Percentiles rank a stretch among this genome's conserved stretches.
Conservation (phyloP, 2,329 filamentous ascomycete species). For the Aspergillus proliferans region DNA sequence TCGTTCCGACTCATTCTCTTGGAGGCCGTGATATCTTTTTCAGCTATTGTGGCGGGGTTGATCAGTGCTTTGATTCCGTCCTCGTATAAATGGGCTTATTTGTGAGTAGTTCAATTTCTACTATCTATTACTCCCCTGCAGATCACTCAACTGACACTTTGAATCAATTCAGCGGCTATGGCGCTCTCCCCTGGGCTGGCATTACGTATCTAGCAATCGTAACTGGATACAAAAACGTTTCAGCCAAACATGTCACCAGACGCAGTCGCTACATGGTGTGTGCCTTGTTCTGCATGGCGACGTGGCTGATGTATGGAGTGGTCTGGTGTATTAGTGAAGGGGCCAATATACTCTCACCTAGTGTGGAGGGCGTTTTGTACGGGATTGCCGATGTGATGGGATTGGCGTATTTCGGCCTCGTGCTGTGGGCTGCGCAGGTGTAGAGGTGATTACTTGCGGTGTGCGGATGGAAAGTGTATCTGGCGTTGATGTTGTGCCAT, state of each 20-base stretch:
- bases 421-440: too few relatives aligned
- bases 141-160: background rate
- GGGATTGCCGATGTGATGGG: background rate
- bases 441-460: too few relatives aligned
- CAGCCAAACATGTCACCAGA: background rate
- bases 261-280: background rate
- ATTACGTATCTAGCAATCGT: background rate
- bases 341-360: background rate
- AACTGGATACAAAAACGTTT: background rate
- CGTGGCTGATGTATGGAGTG: background rate
- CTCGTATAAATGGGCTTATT: background rate
- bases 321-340: background rate
- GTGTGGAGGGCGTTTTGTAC: background rate
- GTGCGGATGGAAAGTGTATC: too few relatives aligned
- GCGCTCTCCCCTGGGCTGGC: background rate
- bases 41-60: background rate
- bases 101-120: background rate
- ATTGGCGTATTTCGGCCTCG: too few relatives aligned
- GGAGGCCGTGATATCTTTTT: background rate
- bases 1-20: background rate
- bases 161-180: background rate
- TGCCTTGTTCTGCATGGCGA: background rate
- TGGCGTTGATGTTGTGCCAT: too few relatives aligned
- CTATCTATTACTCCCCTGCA: too few relatives aligned
- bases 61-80: background rate